These are phyloP conservation scores for Lyophyllum atratum DNA, from an alignment of 768 basidiomycete species.

Conservation along the genomic window DNA sequence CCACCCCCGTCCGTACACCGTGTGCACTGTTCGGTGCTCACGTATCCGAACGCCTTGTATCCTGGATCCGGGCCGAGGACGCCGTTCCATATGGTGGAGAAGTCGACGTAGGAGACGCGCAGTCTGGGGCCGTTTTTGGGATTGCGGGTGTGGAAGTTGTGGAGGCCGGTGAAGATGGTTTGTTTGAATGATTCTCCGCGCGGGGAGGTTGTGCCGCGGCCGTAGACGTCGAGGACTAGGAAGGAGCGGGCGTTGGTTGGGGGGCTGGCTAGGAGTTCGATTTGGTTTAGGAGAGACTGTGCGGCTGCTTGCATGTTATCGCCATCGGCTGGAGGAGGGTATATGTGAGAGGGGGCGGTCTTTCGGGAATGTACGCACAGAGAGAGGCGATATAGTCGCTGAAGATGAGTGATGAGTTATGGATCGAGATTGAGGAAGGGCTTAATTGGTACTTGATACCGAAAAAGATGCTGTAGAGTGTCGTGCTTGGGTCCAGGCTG, in stretches of 20 bases:
- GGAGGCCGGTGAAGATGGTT: constrained; percentile 43
- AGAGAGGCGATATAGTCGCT: constrained; percentile 48
- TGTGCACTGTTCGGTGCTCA: constrained; percentile 35
- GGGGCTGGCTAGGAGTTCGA: constrained; percentile 44
- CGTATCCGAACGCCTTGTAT: constrained; percentile 49
- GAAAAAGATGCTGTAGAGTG: constrained; percentile 54
- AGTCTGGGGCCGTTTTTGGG: constrained; percentile 26
- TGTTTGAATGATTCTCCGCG: constrained; percentile 50
- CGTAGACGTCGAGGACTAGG: constrained; percentile 52
- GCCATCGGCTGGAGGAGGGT: constrained; percentile 37
- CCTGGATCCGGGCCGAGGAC: constrained; percentile 47
- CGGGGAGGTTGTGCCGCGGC: constrained; percentile 40
- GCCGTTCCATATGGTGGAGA: constrained; percentile 51
- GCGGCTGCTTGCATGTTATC: constrained; percentile 49
- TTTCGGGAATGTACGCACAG: constrained; percentile 24
- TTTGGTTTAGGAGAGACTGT: constrained; percentile 42
- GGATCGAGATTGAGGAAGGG: neutral
- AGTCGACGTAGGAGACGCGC: constrained; percentile 47
- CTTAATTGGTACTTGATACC: constrained; percentile 52
- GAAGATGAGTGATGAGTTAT: neutral
- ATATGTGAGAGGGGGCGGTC: neutral
- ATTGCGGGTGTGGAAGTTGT: constrained; percentile 29
- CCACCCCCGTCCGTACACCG: constrained; percentile 28
- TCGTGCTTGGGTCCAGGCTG: constrained; percentile 44
- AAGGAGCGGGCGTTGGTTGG: constrained; percentile 54